Evolutionary conservation across 805 yeast species (phyloP), one percentile per base, ranked within the genome.

Genomic region (Saccharomycopsis capsularis): DNA sequence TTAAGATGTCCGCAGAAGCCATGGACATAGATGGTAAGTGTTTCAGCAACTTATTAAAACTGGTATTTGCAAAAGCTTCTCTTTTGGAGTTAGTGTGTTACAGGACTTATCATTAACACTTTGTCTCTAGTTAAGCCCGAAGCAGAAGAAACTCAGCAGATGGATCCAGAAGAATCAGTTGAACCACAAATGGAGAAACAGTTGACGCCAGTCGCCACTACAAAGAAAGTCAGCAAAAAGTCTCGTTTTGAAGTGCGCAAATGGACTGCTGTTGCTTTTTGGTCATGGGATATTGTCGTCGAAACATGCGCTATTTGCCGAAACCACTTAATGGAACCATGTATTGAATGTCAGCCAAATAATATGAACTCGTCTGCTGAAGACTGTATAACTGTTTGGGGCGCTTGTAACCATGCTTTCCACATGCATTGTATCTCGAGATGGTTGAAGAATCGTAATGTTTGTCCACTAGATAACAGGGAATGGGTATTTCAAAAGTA

Each of bases 221-320:
- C 13, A 6, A 34, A 34, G n/a, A 34, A 34, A 16, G 38, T 34
- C 13, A n/a, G 18, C 16, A 52, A 64, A 53, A 79, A 83, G 69
- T 85, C 83, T 64, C 75, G 86, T 59, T 90, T 93, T 59, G 97
- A 91, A 63, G 90, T 93, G 37, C 86, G 88, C 63, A 93, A 90
- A 71, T 91, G 99, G 98, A 89, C 96, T 13, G 98, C 98, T 0
- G 99, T 93, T 43, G 98, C 98, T n/a, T 88, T 93, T 63, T 93
- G 99, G 99, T 88, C 97, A 0, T 93, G 99, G 99, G 96, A 88
- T 67, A 85, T 88, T 53, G 91, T 81, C 32, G 91, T 88, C 48
- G 99, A 95, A 56, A 88, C 87, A 48, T 93, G 99, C 72, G 98
- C 99, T 36, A 93, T 93, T 63, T 93, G 99, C 74, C 78, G 98